phyloP scores from a whole-genome alignment of 2,329 filamentous ascomycete genomes.

The Aspergillus quadrilineatus region DNA sequence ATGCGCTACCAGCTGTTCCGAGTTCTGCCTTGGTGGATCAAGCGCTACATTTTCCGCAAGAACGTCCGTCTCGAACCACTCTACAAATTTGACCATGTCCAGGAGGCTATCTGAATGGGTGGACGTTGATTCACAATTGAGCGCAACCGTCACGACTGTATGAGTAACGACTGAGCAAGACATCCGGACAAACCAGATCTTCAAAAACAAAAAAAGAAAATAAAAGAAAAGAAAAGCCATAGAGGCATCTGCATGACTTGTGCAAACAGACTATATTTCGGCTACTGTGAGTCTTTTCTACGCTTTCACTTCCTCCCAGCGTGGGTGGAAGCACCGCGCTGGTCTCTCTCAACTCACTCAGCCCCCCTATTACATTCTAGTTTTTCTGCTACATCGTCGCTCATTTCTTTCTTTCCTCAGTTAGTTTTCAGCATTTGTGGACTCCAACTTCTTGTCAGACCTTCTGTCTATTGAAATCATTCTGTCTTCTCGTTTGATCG shows the following conservation, averaged over 20 bases:
- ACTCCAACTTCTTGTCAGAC: background rate
- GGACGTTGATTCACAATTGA: conserved; percentile 8
- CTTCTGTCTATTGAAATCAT: background rate
- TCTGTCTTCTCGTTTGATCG: background rate
- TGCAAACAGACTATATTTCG: background rate
- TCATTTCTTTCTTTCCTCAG: background rate
- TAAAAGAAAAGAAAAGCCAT: background rate
- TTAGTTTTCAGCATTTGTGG: background rate
- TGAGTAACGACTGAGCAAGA: background rate
- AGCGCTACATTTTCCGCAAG: conserved; percentile 56
- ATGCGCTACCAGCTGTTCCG: conserved; percentile 58
- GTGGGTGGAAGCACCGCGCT: background rate
- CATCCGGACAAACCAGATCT: background rate
- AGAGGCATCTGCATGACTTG: background rate
- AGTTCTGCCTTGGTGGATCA: conserved; percentile 61
- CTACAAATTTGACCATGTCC: conserved; percentile 48
- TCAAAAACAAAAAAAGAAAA: background rate
- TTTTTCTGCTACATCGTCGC: background rate
- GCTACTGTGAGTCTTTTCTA: no score
- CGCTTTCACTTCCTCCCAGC: background rate
- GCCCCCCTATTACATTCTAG: no score
- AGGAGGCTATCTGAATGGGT: conserved; percentile 21
- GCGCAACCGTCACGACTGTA: background rate
- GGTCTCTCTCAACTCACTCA: background rate
- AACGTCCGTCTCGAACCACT: conserved; percentile 50